These are phyloP conservation scores for Pseudocercospora fuligena DNA, from an alignment of 2,329 filamentous ascomycete genomes.

Conservation along the genomic window DNA sequence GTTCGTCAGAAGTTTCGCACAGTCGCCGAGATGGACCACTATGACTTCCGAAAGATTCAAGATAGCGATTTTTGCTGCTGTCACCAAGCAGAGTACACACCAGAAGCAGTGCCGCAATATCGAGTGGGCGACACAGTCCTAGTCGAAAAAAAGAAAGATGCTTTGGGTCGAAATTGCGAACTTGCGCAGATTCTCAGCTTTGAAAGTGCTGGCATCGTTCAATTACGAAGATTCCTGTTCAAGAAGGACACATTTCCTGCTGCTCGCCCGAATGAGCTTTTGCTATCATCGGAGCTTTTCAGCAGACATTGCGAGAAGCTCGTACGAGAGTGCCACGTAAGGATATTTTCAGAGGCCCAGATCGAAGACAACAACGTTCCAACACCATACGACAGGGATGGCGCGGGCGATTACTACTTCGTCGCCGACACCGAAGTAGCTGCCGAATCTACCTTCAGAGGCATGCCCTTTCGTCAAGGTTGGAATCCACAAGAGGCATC, in stretches of 20 bases:
- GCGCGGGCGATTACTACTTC: conserved; percentile 69
- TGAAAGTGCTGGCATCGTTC: conserved; percentile 42
- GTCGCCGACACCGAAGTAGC: conserved; percentile 13
- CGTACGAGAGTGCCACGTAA: conserved; percentile 63
- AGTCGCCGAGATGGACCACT: conserved; percentile 48
- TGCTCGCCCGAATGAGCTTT: conserved; percentile 61
- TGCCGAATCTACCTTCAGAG: neutral
- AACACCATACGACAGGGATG: conserved; percentile 67
- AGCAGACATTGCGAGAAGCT: conserved; percentile 47
- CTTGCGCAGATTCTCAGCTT: conserved; percentile 63
- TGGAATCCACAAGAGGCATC: conserved; percentile 39
- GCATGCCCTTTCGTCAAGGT: conserved; percentile 40
- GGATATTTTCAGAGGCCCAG: conserved; percentile 51
- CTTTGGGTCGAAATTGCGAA: conserved; percentile 50
- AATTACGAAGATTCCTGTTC: conserved; percentile 23
- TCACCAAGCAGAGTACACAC: conserved; percentile 38
- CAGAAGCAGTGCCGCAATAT: conserved; percentile 40
- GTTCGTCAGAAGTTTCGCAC: conserved; percentile 72
- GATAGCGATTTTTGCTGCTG: conserved; percentile 54
- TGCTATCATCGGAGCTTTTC: conserved; percentile 58
- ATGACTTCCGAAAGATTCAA: conserved; percentile 65
- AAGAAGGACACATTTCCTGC: neutral
- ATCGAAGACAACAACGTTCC: conserved; percentile 52
- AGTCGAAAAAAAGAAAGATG: conserved; percentile 31
- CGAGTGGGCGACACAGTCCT: conserved; percentile 66